Percentiles rank a stretch among this genome's conserved stretches.
phyloP scores from a whole-genome alignment of 768 basidiomycete genomes.

The Tylopilus sp. region DNA sequence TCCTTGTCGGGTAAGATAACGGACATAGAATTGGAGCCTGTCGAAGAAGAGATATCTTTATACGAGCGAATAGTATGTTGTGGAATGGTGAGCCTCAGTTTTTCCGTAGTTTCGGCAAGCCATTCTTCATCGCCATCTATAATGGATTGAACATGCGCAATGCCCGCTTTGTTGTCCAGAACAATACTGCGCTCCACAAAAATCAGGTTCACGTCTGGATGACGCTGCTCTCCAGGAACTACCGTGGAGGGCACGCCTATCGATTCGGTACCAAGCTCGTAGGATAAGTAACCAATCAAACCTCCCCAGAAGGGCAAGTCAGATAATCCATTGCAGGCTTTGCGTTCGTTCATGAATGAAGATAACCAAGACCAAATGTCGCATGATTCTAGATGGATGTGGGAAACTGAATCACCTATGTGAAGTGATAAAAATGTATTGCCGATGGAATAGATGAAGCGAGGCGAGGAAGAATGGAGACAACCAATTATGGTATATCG shows the following conservation, averaged over 20 bases:
- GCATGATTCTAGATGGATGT: constrained; percentile 43
- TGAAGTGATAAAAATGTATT: constrained; percentile 47
- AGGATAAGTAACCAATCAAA: constrained; percentile 72
- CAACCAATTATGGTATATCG: constrained; percentile 70
- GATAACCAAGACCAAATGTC: constrained; percentile 77
- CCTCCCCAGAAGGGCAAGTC: constrained; percentile 84
- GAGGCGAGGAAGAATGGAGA: constrained; percentile 49
- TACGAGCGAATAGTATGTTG: constrained; percentile 10
- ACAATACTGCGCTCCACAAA: constrained; percentile 80
- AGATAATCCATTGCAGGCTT: constrained; percentile 44
- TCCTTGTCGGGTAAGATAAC: constrained; percentile 55
- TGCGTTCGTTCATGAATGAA: constrained; percentile 57
- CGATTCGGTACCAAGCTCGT: constrained; percentile 68
- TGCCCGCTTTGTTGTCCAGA: constrained; percentile 50
- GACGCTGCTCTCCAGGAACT: constrained; percentile 30
- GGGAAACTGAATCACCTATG: constrained; percentile 32
- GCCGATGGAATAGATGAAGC: constrained; percentile 55
- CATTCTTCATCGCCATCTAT: constrained; percentile 56
- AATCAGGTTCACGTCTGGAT: constrained; percentile 72
- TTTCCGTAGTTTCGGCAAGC: constrained; percentile 44
- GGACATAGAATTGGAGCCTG: constrained; percentile 25
- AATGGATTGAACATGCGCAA: constrained; percentile 63
- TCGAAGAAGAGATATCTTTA: constrained; percentile 22
- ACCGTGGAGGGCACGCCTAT: constrained; percentile 43
- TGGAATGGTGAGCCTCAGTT: constrained; percentile 13